phyloP scores from a whole-genome alignment of 305 asterid genomes.

The Rubia tinctorum region DNA sequence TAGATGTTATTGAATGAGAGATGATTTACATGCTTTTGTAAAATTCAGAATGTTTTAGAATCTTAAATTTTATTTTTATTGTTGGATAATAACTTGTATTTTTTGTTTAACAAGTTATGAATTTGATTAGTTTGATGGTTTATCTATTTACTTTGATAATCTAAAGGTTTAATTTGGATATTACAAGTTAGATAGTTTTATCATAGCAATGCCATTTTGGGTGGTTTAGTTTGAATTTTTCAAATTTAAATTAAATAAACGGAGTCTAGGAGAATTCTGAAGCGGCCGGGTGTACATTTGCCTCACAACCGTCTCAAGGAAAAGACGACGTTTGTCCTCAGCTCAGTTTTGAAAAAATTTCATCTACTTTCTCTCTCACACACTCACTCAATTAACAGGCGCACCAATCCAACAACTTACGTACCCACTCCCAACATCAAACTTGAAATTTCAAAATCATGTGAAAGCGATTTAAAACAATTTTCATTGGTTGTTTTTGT shows the following conservation, averaged over 20 bases:
- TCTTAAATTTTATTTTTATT: no score
- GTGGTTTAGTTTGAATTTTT: no score
- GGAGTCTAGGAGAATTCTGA: neutral
- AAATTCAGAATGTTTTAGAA: no score
- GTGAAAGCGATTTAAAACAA: neutral
- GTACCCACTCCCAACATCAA: conserved; percentile 19
- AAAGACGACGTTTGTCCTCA: conserved; percentile 43
- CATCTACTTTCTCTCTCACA: conserved; percentile 8
- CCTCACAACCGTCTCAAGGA: conserved; percentile 48
- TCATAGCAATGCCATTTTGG: no score
- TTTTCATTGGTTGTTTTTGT: conserved; percentile 23
- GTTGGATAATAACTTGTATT: no score
- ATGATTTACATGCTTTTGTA: no score
- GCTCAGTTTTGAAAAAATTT: neutral
- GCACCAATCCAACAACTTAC: conserved; percentile 33
- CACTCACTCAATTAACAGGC: conserved; percentile 1
- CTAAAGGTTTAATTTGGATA: no score
- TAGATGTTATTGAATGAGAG: no score
- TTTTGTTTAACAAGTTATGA: no score
- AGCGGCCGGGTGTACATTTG: conserved; percentile 68
- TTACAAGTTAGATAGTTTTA: no score
- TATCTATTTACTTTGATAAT: no score
- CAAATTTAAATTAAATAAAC: neutral
- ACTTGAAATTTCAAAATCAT: neutral
- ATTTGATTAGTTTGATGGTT: no score